Evolutionary conservation across 306 rosid species (phyloP).

Genomic region (barrel medic (Medicago truncatula)): MtrunA17r5.0-ANR NC_053045.1:6357001-6357500

Average conservation of each 20-base stretch:
- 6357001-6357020: too few species aligned
- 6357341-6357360: constrained; percentile 9
- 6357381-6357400: constrained; percentile 34
- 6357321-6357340: constrained; percentile 35
- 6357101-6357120: too few species aligned
- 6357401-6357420: constrained; percentile 11
- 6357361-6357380: constrained; percentile 12
- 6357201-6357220: constrained; percentile 39
- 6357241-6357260: background rate
- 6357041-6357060: too few species aligned
- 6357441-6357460: constrained; percentile 5
- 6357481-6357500: constrained; percentile 26
- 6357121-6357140: too few species aligned
- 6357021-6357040: too few species aligned
- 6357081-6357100: too few species aligned
- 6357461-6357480: background rate
- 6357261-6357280: background rate
- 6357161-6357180: too few species aligned
- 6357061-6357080: too few species aligned
- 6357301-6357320: constrained; percentile 1
- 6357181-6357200: too few species aligned
- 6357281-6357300: background rate
- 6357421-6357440: constrained; percentile 13
- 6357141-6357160: too few species aligned
- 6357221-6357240: constrained; percentile 45